Evolutionary conservation across 176 grass and related monocot genomes (phyloP), one percentile per base, ranked within the genome.

Genomic region (Aegilops longissima): DNA sequence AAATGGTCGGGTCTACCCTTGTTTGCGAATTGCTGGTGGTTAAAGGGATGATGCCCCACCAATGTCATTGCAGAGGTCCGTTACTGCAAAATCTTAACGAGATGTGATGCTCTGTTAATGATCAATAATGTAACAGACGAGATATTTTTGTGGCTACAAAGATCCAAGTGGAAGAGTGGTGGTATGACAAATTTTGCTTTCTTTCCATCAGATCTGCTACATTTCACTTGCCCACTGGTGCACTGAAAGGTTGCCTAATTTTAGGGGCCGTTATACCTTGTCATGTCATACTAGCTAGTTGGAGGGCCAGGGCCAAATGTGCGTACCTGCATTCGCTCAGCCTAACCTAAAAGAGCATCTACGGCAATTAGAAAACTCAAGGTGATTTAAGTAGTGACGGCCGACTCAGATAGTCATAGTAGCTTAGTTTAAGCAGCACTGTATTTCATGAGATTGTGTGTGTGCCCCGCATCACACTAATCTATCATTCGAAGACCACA

Each of bases 151-250:
- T 78, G 31, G 13, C 40, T 54, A 24, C 40, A 56, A 20, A 83
- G 80, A 44, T 49, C 66, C 89, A 90, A 90, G 73, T 83, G 74
- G 84, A 16, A 42, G 30, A 56, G 64, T 90, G 71, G 79, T 74
- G 20, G 3, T 21, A 71, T 12, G 54, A 68, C 30, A 42, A 54
- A 12, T 25, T 20, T 81, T 45, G 25, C 54, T 70, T 61, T 73
- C n/a, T 63, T 76, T 75, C 72, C 76, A 73, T 49, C 66, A 83
- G 17, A 70, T 79, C 56, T 21, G 24, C 12, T 42, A 65, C 34
- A 2, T 5, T 62, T 61, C 65, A 44, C 75, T 84, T 87, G 89
- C 45, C 85, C 80, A 61, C 66, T 62, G 85, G 76, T 27, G 25
- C 20, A 14, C 47, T 52, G 45, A 87, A 87, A 78, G 81, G 89